Evolutionary conservation across 164 flowering plant species (phyloP), one percentile per base, ranked within the genome.

Genomic region (Liquidambar formosana): DNA sequence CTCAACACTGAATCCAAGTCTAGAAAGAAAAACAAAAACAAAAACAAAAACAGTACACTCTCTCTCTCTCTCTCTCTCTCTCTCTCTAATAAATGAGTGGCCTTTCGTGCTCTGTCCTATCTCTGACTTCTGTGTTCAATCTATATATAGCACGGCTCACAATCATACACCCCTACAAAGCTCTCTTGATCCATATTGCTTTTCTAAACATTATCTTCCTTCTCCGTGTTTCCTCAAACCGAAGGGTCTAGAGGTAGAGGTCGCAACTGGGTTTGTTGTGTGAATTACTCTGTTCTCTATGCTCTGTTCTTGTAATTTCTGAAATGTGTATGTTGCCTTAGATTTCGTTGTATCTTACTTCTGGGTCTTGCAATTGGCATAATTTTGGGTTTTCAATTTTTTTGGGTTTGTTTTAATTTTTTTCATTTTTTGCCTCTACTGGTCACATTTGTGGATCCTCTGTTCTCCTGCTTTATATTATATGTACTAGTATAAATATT

Each of bases 111-210:
- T 23, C 49, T 21, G 27, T 22, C 52, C n/a, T n/a, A n/a, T n/a
- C n/a, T n/a, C n/a, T n/a, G n/a, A n/a, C n/a, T n/a, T n/a, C n/a
- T n/a, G n/a, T n/a, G n/a, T n/a, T 41, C 15, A 18, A 19, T 28
- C 70, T 75, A 70, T 75, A 65, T 70, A 75, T 65, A 66, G 70
- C n/a, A 53, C 26, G 38, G 61, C 72, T 41, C 26, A 0, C 9
- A 44, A 9, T n/a, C 28, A 10, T 33, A 22, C 22, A 47, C 64
- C 54, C 53, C 9, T 58, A 46, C 60, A n/a, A 47, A n/a, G 21
- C 13, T 21, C 27, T 8, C 19, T n/a, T 19, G 18, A 8, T 6
- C n/a, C 1, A 15, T 4, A 11, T 38, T 53, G 13, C 5, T 3
- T n/a, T n/a, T 21, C 21, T 22, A 18, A 26, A 43, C 71, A 57